A percentile compares a stretch with the other conserved stretches of the same genome.
Conservation (phyloP, 257 asterid genomes). For the Phtheirospermum japonicum region DNA sequence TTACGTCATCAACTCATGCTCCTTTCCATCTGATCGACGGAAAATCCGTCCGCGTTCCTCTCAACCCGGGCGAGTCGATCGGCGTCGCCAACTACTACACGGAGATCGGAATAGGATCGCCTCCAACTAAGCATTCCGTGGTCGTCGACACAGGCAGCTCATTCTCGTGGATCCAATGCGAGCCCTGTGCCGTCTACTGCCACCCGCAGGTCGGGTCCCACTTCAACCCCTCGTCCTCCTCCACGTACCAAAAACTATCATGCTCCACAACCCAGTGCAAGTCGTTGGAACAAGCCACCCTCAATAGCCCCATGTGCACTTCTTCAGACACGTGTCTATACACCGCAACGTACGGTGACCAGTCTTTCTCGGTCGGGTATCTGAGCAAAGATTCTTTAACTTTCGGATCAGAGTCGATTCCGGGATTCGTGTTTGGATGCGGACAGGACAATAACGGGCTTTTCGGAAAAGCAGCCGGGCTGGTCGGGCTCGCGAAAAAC, state of each 20-base stretch:
- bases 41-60: constrained; percentile 34
- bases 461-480: constrained; percentile 52
- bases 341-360: constrained; percentile 48
- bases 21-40: constrained; percentile 1
- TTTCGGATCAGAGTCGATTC: constrained; percentile 37
- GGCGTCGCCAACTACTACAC: constrained; percentile 53
- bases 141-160: constrained; percentile 63
- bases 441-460: constrained; percentile 51
- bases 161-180: constrained; percentile 53
- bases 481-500: constrained; percentile 48
- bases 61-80: constrained; percentile 39
- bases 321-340: constrained; percentile 38
- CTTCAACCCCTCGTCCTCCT: constrained; percentile 44
- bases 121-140: constrained; percentile 46
- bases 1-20: constrained; percentile 1
- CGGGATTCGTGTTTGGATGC: constrained; percentile 46
- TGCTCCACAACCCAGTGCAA: constrained; percentile 43
- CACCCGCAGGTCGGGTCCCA: constrained; percentile 42
- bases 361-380: constrained; percentile 43
- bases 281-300: constrained; percentile 42
- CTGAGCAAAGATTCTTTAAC: constrained; percentile 41
- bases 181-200: constrained; percentile 48
- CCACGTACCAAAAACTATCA: constrained; percentile 33
- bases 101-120: constrained; percentile 48
- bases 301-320: constrained; percentile 43